Evolutionary conservation across 1,284 basidiomycete species (phyloP).

Genomic region (Athelia sp.): DNA sequence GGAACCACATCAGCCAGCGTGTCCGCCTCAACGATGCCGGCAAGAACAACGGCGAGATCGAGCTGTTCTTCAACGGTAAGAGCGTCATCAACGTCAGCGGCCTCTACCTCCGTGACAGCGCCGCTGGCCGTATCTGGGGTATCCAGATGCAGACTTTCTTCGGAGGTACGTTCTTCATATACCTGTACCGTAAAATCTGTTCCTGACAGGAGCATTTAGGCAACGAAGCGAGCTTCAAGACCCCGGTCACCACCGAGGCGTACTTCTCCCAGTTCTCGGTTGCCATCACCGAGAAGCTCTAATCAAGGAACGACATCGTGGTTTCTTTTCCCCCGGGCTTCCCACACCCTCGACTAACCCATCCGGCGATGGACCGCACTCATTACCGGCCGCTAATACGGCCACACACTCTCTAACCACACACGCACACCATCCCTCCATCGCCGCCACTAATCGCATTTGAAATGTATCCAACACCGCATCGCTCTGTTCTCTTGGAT

Average conservation of each 20-base stretch:
- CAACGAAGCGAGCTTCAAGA: background rate
- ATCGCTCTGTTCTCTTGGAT: background rate
- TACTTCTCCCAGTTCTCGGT: too few species aligned
- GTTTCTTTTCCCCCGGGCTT: too few species aligned
- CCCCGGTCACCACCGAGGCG: too few species aligned
- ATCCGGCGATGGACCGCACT: background rate
- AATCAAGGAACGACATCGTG: conserved; percentile 11
- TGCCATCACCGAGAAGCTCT: too few species aligned
- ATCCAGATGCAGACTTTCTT: conserved; percentile 75
- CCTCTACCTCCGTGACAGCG: conserved; percentile 37
- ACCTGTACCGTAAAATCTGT: background rate
- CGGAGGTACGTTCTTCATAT: conserved; percentile 40
- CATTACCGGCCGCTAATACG: background rate
- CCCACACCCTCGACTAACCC: background rate
- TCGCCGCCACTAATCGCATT: background rate
- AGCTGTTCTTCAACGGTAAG: conserved; percentile 50
- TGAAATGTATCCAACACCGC: conserved; percentile 2
- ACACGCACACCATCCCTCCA: background rate
- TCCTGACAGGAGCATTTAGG: too few species aligned
- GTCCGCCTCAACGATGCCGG: conserved; percentile 57
- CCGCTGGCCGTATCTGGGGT: conserved; percentile 43
- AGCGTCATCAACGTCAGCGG: conserved; percentile 40
- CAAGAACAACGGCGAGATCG: conserved; percentile 39
- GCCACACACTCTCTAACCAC: background rate
- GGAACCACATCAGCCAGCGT: conserved; percentile 58